Conservation (phyloP, 352 stramenopile genomes). For the Phytophthora palmivora region DNA sequence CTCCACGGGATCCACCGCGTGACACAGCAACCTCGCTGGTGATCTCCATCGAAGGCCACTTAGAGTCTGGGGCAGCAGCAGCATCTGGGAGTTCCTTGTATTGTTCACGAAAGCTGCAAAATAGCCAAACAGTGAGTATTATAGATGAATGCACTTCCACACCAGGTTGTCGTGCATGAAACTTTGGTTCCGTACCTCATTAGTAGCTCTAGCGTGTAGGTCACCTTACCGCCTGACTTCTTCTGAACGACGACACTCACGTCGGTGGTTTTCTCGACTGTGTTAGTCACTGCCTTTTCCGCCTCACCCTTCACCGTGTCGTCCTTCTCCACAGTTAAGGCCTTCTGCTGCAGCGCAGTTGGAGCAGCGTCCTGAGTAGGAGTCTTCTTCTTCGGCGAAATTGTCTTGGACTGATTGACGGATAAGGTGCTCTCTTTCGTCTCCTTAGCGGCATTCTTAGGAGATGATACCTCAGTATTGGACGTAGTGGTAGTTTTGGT, state of each 20-base stretch:
- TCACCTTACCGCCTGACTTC: constrained; percentile 52
- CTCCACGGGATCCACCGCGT: constrained; percentile 47
- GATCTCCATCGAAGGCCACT: constrained; percentile 78
- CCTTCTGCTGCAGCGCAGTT: constrained; percentile 32
- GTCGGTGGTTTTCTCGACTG: constrained; percentile 40
- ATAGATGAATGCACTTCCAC: constrained; percentile 1
- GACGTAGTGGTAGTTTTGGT: constrained; percentile 29
- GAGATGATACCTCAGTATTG: constrained; percentile 26
- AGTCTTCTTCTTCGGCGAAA: constrained; percentile 30
- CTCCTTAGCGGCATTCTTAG: constrained; percentile 20
- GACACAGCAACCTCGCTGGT: constrained; percentile 63
- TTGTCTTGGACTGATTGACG: constrained; percentile 24
- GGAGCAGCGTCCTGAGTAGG: constrained; percentile 16
- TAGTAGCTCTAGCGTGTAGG: constrained; percentile 65
- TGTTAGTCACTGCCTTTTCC: constrained; percentile 13
- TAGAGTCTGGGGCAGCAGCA: constrained; percentile 43
- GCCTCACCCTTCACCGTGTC: constrained; percentile 19
- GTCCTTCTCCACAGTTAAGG: constrained; percentile 11
- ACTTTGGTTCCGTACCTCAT: constrained; percentile 45
- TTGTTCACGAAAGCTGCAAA: constrained; percentile 58
- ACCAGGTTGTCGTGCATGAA: neutral
- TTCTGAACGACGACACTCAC: constrained; percentile 43
- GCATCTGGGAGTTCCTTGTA: constrained; percentile 61
- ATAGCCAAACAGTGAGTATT: constrained; percentile 16
- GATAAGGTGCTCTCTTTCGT: constrained; percentile 12